Evolutionary conservation across 805 yeast species (phyloP), one percentile per base, ranked within the genome.

Genomic region (Citeromyces nyonsensis): DNA sequence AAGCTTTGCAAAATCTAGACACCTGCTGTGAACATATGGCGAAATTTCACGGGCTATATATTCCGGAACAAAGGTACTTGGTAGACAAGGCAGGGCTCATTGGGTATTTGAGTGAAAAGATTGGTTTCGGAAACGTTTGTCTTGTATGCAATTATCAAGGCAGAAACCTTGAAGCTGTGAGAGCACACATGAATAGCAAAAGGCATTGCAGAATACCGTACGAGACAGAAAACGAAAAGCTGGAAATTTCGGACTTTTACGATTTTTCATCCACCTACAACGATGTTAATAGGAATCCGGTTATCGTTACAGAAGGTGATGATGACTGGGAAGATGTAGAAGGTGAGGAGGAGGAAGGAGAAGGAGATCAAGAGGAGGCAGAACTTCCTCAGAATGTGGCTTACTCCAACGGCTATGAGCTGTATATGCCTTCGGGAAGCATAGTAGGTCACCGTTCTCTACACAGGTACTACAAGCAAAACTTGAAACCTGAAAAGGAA

Each of bases 181-280:
- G 95, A 42, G 91, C 83, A 28, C 99, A 91, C 52, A 77, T 84
- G 80, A 44, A 63, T 4, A 66, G 79, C 6, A 91, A 91, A 53
- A 73, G 84, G 36, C 99, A 91, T 52, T 79, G 88, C 58, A 69
- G 73, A 47, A 66, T 91, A 38, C 96, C 97, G 1, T 91, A 80
- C 53, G 97, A 91, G 44, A 54, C 72, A 0, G 77, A 72, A 34
- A 77, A 76, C 36, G 94, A 91, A 45, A 73, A 74, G 46, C 65
- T 73, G 31, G 79, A 76, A 45, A 63, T 88, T 29, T 68, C 85
- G 0, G 77, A 73, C 27, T 91, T 78, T 47, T 91, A 91, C 49
- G 95, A 88, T 49, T 86, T 83, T 55, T 60, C 76, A 3, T 64
- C 82, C 1, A 61, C 85, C 2, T 74, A 73, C 44, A 13, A 27